Conservation (phyloP, 208 protist species). For the Leishmania martiniquensis region DNA sequence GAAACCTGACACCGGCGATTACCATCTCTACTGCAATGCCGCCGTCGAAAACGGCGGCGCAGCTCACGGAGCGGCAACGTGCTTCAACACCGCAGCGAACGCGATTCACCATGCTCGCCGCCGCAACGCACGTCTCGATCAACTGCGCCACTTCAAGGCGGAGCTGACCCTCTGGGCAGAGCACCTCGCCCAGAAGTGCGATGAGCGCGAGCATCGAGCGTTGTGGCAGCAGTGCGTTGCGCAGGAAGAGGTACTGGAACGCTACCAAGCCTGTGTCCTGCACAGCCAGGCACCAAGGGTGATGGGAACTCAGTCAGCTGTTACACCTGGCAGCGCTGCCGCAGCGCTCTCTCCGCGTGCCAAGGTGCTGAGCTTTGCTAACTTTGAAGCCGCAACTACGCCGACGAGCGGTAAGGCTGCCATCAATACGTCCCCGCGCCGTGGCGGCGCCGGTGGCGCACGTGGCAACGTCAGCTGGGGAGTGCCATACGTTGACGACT, state of each 20-base stretch:
- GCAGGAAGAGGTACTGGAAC: constrained; percentile 41
- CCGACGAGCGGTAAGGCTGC: not conserved
- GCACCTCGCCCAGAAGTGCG: constrained; percentile 40
- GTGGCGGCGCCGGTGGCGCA: not conserved
- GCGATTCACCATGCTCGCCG: constrained; percentile 13
- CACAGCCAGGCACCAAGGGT: not conserved
- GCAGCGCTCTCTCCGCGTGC: not conserved
- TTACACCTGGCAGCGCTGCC: not conserved
- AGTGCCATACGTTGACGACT: not conserved
- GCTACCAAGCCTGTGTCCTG: constrained; percentile 38
- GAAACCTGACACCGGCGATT: not conserved
- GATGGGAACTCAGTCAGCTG: not conserved
- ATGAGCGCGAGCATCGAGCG: constrained; percentile 26
- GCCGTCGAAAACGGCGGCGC: no score
- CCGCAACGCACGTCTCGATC: constrained; percentile 20
- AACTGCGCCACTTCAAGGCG: constrained; percentile 30
- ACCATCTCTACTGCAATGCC: not conserved
- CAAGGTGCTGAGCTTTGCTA: constrained; percentile 6
- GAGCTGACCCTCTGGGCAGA: constrained; percentile 49
- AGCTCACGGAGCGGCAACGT: not conserved
- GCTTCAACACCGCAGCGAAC: not conserved
- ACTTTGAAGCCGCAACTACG: not conserved
- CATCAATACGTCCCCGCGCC: not conserved
- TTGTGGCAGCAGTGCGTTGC: constrained; percentile 42
- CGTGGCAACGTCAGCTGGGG: constrained; percentile 24